phyloP scores from a whole-genome alignment of 306 rosid genomes.

The Coriaria nepalensis region DNA sequence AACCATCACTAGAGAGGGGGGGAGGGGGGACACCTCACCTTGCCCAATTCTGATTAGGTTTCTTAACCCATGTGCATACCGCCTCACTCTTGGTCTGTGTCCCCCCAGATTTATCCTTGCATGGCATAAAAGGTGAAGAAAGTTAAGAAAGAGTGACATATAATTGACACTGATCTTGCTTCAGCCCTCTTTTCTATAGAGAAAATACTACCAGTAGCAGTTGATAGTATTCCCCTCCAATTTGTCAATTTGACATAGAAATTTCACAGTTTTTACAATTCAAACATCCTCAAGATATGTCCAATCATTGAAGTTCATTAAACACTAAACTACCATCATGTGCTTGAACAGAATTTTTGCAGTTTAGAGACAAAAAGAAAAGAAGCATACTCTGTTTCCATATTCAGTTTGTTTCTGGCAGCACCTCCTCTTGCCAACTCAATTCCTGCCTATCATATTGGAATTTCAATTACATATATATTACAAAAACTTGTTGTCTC shows the following conservation, averaged over 20 bases:
- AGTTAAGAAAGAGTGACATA: slow-evolving; percentile 8
- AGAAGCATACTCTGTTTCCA: slow-evolving; percentile 57
- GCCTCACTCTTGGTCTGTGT: slow-evolving; percentile 63
- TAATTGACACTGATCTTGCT: not conserved
- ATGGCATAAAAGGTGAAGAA: slow-evolving; percentile 14
- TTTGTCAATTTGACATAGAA: too few relatives aligned
- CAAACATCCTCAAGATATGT: too few relatives aligned
- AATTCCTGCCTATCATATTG: slow-evolving; percentile 52
- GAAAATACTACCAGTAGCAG: too few relatives aligned
- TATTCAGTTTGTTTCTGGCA: slow-evolving; percentile 50
- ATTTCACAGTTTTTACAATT: too few relatives aligned
- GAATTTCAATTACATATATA: slow-evolving; percentile 14
- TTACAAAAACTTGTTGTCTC: slow-evolving; percentile 2
- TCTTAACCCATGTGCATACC: slow-evolving; percentile 68
- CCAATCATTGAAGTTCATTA: slow-evolving; percentile 1
- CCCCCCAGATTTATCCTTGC: slow-evolving; percentile 68
- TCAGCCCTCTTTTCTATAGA: too few relatives aligned
- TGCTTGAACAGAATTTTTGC: slow-evolving; percentile 1
- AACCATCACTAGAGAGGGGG: too few relatives aligned
- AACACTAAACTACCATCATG: not conserved
- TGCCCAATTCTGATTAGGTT: slow-evolving; percentile 79
- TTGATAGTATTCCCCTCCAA: too few relatives aligned
- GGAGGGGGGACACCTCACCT: slow-evolving; percentile 28
- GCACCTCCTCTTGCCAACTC: slow-evolving; percentile 42
- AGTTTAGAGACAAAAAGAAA: slow-evolving; percentile 7